phyloP scores from a whole-genome alignment of 2,329 filamentous ascomycete genomes.

The Botrytis hyacinthi region DNA sequence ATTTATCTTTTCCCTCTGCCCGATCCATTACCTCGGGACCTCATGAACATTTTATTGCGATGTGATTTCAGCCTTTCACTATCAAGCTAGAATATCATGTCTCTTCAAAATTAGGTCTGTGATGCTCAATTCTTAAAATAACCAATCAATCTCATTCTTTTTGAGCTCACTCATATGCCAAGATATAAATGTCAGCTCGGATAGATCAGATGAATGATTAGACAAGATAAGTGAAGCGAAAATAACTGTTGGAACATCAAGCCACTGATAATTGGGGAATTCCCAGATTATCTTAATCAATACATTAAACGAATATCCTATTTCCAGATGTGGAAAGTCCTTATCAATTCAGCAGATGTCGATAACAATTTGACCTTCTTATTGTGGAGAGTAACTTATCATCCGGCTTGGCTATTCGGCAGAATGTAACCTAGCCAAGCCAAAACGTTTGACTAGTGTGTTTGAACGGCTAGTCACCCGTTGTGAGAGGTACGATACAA shows the following conservation, averaged over 20 bases:
- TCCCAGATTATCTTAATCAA: not conserved
- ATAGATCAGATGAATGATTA: not conserved
- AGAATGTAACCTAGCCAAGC: not conserved
- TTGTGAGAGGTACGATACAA: too few species aligned
- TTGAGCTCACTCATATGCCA: not conserved
- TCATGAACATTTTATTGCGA: not conserved
- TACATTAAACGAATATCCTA: not conserved
- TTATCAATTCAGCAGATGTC: not conserved
- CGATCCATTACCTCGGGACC: not conserved
- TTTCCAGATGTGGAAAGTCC: not conserved
- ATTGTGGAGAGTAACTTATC: not conserved
- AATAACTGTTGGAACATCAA: not conserved
- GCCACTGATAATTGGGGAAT: not conserved
- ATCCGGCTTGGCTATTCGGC: not conserved
- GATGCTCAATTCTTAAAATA: not conserved
- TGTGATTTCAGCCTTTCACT: not conserved
- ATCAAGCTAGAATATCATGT: not conserved
- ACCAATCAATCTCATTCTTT: not conserved
- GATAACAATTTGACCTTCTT: not conserved
- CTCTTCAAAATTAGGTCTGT: not conserved
- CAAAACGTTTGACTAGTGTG: not conserved
- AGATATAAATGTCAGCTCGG: not conserved
- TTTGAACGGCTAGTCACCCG: not conserved
- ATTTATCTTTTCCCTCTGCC: not conserved
- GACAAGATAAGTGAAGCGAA: not conserved